Base-by-base conservation (phyloP, 192 early-diverging fungal genomes). In the Mortierella alpina region DNA sequence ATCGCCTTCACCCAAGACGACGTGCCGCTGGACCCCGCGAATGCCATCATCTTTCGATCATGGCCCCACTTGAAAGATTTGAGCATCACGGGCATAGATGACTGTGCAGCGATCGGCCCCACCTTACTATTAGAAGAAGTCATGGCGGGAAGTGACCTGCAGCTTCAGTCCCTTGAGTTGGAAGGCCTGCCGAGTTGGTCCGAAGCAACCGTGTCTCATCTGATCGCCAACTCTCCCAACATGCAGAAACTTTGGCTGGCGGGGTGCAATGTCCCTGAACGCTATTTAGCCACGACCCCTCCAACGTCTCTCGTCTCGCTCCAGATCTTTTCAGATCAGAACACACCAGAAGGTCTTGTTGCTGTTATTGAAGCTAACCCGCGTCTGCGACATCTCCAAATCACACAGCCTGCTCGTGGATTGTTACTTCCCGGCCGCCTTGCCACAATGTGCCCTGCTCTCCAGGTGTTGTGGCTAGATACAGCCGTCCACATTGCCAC, bases 1-100 rank as follows among this genome's bases (percentile, higher is more conserved):
- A 65, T 73, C 13, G 71, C 63, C n/a, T 63, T 73, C 15, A 58
- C 53, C 7, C 48, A 63, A 22, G 41, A 48, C 17, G n/a, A 31
- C 7, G 0, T 41, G 6, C 42, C 11, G 5, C 13, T 13, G 14
- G n/a, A 9, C 18, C 14, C 14, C 20, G 14, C 11, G 0, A 4
- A 39, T 0, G n/a, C 40, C 6, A 54, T 51, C 15, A 39, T 63
- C 0, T 47, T 63, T 50, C 4, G 23, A 15, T 18, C 41, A 4
- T 73, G 62, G 62, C 44, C 45, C 2, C n/a, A 58, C 39, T 56
- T 73, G 4, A 64, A 69, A 17, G 42, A 45, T 6, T 12, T 69
- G 10, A 22, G 39, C 5, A 69, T 69, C 18, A 42, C 18, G 20
- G 59, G 42, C 23, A 44, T n/a, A 9, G 59, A 46, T 31, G 31